Percentiles rank a stretch among this genome's conserved stretches.
Evolutionary conservation across 208 protist genomes (phyloP).

Genomic region (Trypanosoma vivax): DNA sequence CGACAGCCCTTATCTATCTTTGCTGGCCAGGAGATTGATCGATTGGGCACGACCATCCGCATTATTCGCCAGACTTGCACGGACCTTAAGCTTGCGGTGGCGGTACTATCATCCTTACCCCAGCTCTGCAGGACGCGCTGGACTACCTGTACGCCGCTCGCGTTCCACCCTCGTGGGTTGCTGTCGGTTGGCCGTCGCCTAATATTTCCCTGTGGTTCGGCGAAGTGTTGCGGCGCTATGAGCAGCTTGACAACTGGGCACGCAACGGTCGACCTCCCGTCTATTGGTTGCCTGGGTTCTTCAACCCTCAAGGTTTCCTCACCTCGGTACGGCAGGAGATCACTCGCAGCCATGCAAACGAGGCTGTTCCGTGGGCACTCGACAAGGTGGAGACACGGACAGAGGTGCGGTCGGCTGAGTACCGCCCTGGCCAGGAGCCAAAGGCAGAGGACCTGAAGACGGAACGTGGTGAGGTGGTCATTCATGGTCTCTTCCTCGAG

Average conservation of each 20-base stretch:
- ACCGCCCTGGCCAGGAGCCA: constrained; percentile 88
- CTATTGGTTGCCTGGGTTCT: constrained; percentile 98
- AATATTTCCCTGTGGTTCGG: constrained; percentile 96
- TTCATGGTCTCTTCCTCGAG: constrained; percentile 97
- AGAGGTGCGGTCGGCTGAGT: constrained; percentile 92
- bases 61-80: constrained; percentile 82
- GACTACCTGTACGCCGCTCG: constrained; percentile 95
- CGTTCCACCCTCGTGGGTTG: constrained; percentile 93
- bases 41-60: constrained; percentile 83
- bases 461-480: constrained; percentile 95
- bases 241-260: constrained; percentile 95
- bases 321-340: constrained; percentile 98
- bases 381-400: constrained; percentile 94
- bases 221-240: constrained; percentile 91
- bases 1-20: constrained; percentile 95
- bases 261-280: constrained; percentile 84
- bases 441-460: constrained; percentile 85
- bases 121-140: constrained; percentile 90
- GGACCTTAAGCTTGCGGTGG: constrained; percentile 95
- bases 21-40: constrained; percentile 94
- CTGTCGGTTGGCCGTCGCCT: constrained; percentile 93
- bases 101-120: constrained; percentile 97
- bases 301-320: constrained; percentile 98
- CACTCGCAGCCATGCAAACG: constrained; percentile 84
- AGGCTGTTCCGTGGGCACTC: constrained; percentile 92